Evolutionary conservation across 2,329 filamentous ascomycete genomes (phyloP), one percentile per base, ranked within the genome.

Genomic region (Dothistroma pini): DNA sequence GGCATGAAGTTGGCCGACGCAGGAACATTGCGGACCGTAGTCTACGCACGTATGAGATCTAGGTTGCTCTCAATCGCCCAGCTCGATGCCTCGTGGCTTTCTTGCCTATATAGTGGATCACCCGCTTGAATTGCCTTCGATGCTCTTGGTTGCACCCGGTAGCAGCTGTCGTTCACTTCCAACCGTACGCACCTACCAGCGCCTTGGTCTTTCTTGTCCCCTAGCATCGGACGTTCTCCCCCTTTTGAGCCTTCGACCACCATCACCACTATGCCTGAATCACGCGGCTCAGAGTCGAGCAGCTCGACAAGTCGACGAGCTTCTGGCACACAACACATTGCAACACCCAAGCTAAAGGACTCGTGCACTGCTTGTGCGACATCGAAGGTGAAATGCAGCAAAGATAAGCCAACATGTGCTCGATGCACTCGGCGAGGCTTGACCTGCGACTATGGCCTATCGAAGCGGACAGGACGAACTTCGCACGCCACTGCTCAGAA

Each of bases 331-430:
- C 34, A 9, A 44, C 32, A 44, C n/a, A 19, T 19, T 16, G 53
- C 53, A 41, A 25, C 53, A 10, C 53, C 53, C 10, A 55, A 41
- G 22, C 53, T 55, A 16, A 38, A 41, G 44, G 53, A 55, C 21
- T 38, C 31, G 11, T 55, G 53, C 35, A 41, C 32, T 22, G 31
- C 53, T 25, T 55, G 53, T 44, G 31, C 53, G 9, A 41, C 53
- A 11, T 35, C 53, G 22, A 55, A 55, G 29, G 53, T 55, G 10
- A 35, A 41, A 29, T 55, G 53, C 19, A 38, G 31, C 19, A 55
- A 55, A n/a, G 53, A 55, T 34, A 55, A 55, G 35, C 53, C 53
- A 41, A 55, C 53, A 4, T 55, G 53, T 29, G 35, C 53, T 44
- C 53, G 53, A 21, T 55, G 53, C 34, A 41, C 31, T 10, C 31